A percentile compares a stretch with the other conserved stretches of the same genome.
phyloP scores from a whole-genome alignment of 2,329 filamentous ascomycete genomes.

The Alternaria solani region DNA sequence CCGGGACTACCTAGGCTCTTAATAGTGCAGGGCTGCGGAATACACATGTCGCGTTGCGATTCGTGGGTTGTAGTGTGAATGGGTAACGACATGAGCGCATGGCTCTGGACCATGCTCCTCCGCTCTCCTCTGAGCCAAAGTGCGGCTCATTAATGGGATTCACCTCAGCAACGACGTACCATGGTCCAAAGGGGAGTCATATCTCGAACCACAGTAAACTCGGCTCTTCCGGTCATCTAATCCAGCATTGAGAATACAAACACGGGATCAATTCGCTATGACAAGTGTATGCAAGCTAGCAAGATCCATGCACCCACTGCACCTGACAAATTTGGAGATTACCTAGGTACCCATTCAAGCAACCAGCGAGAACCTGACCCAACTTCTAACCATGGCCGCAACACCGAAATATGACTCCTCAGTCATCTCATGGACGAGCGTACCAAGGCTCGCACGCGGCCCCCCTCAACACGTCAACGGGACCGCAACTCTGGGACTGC shows the following conservation, averaged over 20 bases:
- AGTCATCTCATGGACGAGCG: conserved; percentile 7
- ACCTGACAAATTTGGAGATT: conserved; percentile 16
- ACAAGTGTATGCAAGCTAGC: conserved; percentile 16
- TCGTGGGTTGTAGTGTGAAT: conserved; percentile 14
- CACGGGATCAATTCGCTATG: conserved; percentile 16
- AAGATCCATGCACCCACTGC: conserved; percentile 14
- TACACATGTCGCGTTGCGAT: conserved; percentile 11
- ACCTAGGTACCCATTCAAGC: conserved; percentile 14
- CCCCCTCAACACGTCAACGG: conserved; percentile 11
- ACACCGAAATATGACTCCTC: conserved; percentile 10
- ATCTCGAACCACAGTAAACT: conserved; percentile 15
- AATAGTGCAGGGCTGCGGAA: too few species aligned
- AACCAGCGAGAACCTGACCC: conserved; percentile 16
- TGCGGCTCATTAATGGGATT: conserved; percentile 7
- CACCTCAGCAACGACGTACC: conserved; percentile 14
- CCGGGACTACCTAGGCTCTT: too few species aligned
- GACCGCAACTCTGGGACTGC: conserved; percentile 14
- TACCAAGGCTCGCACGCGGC: conserved; percentile 10
- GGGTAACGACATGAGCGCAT: conserved; percentile 11
- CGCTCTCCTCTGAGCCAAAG: conserved; percentile 12
- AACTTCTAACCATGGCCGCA: conserved; percentile 17
- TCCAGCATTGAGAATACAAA: conserved; percentile 15
- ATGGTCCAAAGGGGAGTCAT: conserved; percentile 10
- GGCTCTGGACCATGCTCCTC: conserved; percentile 11
- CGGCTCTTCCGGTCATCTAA: conserved; percentile 13